Conservation (phyloP, 306 rosid species). For the Vigna mungo region DNA sequence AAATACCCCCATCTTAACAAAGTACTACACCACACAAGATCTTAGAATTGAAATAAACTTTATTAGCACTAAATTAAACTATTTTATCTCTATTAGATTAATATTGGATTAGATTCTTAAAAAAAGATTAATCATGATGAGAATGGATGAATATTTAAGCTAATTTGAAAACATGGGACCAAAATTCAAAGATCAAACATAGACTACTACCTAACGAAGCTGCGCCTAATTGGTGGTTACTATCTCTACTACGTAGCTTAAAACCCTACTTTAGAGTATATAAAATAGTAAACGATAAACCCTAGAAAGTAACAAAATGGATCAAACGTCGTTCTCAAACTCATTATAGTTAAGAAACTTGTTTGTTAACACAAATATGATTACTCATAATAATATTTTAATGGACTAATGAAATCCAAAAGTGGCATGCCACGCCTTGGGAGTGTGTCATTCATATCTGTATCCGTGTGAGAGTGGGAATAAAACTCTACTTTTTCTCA, state of each 20-base stretch:
- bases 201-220: conserved; percentile 37
- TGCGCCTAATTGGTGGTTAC: conserved; percentile 43
- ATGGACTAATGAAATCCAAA: conserved; percentile 23
- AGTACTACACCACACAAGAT: no score
- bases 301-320: conserved; percentile 1
- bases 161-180: neutral
- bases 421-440: conserved; percentile 39
- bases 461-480: conserved; percentile 33
- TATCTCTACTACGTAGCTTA: conserved; percentile 29
- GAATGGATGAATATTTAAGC: no score
- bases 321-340: neutral
- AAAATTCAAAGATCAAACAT: conserved; percentile 29
- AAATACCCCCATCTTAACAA: no score
- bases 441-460: conserved; percentile 36
- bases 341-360: conserved; percentile 26
- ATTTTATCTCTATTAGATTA: no score
- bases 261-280: conserved; percentile 1
- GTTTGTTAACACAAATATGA: conserved; percentile 14
- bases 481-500: neutral
- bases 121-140: no score
- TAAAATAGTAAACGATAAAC: neutral
- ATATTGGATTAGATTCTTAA: no score
- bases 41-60: no score
- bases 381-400: conserved; percentile 12
- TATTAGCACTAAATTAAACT: no score